phyloP scores from a whole-genome alignment of 306 rosid genomes.

The Chamaecrista fasciculata region DNA sequence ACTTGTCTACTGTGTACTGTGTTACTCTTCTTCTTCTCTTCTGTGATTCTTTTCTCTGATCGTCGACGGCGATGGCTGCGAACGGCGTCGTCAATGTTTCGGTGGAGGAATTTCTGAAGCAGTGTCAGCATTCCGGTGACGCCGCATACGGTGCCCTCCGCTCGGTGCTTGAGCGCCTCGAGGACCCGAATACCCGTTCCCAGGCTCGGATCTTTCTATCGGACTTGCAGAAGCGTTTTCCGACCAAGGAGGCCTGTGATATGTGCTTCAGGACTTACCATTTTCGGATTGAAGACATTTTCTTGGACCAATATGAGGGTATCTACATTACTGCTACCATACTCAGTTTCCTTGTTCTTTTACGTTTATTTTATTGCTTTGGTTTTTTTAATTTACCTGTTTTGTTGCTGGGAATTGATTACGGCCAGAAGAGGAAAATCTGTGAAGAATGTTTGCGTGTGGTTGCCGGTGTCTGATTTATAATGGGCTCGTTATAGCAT shows the following conservation, averaged over 20 bases:
- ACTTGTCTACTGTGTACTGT: too few relatives aligned
- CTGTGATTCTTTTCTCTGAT: too few relatives aligned
- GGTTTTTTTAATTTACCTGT: background rate
- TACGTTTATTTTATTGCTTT: background rate
- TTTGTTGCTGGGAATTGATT: background rate
- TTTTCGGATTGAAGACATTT: constrained; percentile 79
- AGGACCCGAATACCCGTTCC: constrained; percentile 68
- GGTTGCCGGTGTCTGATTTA: background rate
- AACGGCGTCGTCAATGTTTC: constrained; percentile 12
- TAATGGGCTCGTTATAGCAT: too few relatives aligned
- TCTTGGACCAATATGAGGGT: constrained; percentile 76
- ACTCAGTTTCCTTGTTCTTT: background rate
- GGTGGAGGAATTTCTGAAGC: constrained; percentile 63
- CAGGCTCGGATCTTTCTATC: constrained; percentile 82
- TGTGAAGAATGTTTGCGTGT: background rate
- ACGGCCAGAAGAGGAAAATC: background rate
- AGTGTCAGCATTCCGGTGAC: constrained; percentile 75
- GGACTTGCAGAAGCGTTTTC: constrained; percentile 63
- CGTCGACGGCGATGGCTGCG: too few relatives aligned
- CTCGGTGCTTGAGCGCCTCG: constrained; percentile 67
- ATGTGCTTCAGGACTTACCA: constrained; percentile 65
- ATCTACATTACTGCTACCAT: background rate
- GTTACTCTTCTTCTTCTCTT: too few relatives aligned
- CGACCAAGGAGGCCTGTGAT: constrained; percentile 59
- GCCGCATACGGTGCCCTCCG: constrained; percentile 78